Base-by-base conservation (phyloP, 2,329 filamentous ascomycete species). In the Venturia pyrina region DNA sequence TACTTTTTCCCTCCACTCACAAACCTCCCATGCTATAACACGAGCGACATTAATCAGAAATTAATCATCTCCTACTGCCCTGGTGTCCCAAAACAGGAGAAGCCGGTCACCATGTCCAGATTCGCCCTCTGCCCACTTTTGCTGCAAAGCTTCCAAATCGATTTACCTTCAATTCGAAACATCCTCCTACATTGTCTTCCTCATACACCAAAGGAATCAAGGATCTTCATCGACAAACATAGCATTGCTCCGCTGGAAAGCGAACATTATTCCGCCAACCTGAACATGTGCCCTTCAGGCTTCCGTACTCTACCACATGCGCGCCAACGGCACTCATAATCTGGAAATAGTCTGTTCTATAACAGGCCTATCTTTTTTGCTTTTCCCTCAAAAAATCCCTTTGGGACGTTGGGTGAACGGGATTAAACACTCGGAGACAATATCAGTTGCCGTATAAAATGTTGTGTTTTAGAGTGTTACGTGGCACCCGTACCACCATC, bases 1-100 rank as follows among this genome's bases (percentile, higher is more conserved):
- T 59, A 40, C 32, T 59, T 37, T 59, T 59, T 37, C 32, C 53
- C 53, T 59, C 53, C 53, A 59, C 28, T 59, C 53, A 59, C 53
- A 34, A 13, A 37, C 50, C 24, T 34, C 7, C 50, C 50, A 57
- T 32, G 13, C 34, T 2, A 19, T 32, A 17, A 57, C 15, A 57
- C 44, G n/a, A n/a, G 28, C 50, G 5, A n/a, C 53, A 37, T 56
- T 37, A 59, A 59, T 59, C 19, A 37, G 53, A 37, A 37, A 37
- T 37, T 37, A 59, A 59, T 10, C 53, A 59, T 59, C 17, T 37
- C 17, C 53, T 37, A 5, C 13, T 34, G 15, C 50, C 50, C 32
- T 37, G 28, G 11, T 4, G n/a, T 19, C 5, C 17, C 53, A 37
- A 37, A 37, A 34, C 53, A 37, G 53, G 53, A 59, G 32, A 59